Conservation (phyloP, 2,329 filamentous ascomycete genomes). For the Proliferodiscus dingleyae region DNA sequence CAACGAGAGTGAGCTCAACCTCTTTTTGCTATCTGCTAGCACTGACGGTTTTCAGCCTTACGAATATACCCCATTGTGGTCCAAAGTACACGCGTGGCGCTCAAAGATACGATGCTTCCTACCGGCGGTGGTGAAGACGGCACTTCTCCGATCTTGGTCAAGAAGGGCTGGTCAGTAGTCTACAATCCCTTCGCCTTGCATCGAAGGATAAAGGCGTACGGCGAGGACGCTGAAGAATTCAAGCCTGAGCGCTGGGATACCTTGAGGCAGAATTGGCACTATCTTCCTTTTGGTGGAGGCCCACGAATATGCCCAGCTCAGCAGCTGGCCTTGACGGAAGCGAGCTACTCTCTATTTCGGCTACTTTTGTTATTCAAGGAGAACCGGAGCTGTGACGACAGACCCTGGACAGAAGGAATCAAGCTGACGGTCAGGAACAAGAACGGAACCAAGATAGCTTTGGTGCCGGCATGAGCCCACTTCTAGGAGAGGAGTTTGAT, state of each 20-base stretch:
- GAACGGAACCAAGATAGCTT: no score
- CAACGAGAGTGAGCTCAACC: constrained; percentile 48
- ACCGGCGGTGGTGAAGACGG: neutral
- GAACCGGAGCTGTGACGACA: neutral
- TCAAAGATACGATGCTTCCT: constrained; percentile 1
- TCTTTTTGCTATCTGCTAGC: neutral
- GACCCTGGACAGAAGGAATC: no score
- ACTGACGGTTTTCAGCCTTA: constrained; percentile 21
- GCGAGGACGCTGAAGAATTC: neutral
- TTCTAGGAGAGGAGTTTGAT: no score
- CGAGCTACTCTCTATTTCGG: neutral
- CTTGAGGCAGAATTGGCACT: neutral
- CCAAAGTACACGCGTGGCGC: constrained; percentile 16
- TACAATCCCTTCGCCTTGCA: neutral
- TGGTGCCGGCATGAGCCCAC: no score
- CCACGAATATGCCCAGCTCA: neutral
- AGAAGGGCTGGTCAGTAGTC: neutral
- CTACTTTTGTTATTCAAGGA: neutral
- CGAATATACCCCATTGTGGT: constrained; percentile 36
- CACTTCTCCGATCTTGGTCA: neutral
- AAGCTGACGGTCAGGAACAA: no score
- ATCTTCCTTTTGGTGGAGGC: neutral
- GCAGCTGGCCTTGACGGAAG: neutral
- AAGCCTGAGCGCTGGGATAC: neutral
- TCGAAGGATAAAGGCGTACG: neutral